phyloP scores from a whole-genome alignment of 2,329 filamentous ascomycete genomes.

The Cylindrodendrum hubeiense region DNA sequence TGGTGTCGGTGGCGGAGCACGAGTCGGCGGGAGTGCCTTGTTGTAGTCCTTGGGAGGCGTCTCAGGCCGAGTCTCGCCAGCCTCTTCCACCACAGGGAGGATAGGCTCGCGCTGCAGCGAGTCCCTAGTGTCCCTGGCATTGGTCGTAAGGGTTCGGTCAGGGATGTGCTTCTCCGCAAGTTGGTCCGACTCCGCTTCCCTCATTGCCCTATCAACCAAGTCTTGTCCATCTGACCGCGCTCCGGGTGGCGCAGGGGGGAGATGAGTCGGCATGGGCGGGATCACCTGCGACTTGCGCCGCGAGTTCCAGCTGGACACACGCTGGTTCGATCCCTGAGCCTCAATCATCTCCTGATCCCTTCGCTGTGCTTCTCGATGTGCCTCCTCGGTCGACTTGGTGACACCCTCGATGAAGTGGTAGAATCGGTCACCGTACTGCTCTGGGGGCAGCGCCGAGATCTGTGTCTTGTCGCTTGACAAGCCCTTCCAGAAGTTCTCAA shows the following conservation, averaged over 20 bases:
- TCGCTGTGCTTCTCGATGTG: conserved; percentile 71
- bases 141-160: conserved; percentile 67
- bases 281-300: conserved; percentile 49
- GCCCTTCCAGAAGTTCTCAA: conserved; percentile 98
- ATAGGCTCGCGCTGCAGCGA: conserved; percentile 66
- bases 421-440: conserved; percentile 93
- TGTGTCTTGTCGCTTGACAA: conserved; percentile 84
- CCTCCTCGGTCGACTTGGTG: conserved; percentile 91
- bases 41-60: conserved; percentile 56
- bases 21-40: conserved; percentile 58
- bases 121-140: conserved; percentile 62
- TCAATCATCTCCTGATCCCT: conserved; percentile 71
- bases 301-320: conserved; percentile 53
- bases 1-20: conserved; percentile 52
- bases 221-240: conserved; percentile 53
- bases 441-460: conserved; percentile 92
- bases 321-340: conserved; percentile 49
- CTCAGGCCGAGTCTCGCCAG: conserved; percentile 66
- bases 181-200: conserved; percentile 46
- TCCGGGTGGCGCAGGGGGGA: conserved; percentile 57
- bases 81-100: conserved; percentile 90
- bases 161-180: conserved; percentile 65
- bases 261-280: conserved; percentile 61
- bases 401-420: conserved; percentile 91
- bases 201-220: conserved; percentile 56